A percentile compares a stretch with the other conserved stretches of the same genome.
Evolutionary conservation across 352 stramenopile genomes (phyloP).

Genomic region (Pythium utonaiense): DNA sequence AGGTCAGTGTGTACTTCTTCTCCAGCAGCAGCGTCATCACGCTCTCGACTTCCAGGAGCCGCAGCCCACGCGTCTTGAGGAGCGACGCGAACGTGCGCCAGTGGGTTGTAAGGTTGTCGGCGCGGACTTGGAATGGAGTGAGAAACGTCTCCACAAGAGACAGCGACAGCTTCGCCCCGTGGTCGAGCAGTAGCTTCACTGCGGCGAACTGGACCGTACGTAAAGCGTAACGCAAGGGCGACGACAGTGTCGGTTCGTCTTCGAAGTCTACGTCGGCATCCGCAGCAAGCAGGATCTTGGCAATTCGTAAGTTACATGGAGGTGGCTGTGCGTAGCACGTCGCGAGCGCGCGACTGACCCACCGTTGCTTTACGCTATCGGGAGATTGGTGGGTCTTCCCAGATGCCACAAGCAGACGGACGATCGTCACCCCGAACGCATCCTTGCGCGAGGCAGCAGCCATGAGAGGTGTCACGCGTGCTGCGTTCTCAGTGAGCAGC

Average conservation of each 20-base stretch:
- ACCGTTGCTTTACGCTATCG: neutral
- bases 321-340: conserved; percentile 32
- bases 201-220: conserved; percentile 29
- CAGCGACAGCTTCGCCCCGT: conserved; percentile 33
- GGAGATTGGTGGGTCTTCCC: neutral
- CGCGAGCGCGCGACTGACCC: conserved; percentile 33
- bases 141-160: conserved; percentile 35
- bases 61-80: conserved; percentile 26
- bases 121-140: conserved; percentile 19
- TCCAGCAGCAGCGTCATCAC: conserved; percentile 44
- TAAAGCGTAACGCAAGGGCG: conserved; percentile 36
- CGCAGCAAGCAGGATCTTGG: conserved; percentile 34
- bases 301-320: conserved; percentile 40
- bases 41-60: conserved; percentile 38
- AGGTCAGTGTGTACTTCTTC: conserved; percentile 11
- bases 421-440: conserved; percentile 28
- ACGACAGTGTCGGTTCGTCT: conserved; percentile 13
- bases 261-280: conserved; percentile 31
- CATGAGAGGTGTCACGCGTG: conserved; percentile 31
- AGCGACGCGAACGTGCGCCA: conserved; percentile 39
- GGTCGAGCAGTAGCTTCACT: conserved; percentile 40
- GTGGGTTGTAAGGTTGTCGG: conserved; percentile 15
- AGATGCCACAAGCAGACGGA: conserved; percentile 27
- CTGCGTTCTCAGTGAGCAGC: conserved; percentile 20
- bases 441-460: conserved; percentile 42